Evolutionary conservation across 768 basidiomycete genomes (phyloP), one percentile per base, ranked within the genome.

Genomic region (Boletus bicolor): DNA sequence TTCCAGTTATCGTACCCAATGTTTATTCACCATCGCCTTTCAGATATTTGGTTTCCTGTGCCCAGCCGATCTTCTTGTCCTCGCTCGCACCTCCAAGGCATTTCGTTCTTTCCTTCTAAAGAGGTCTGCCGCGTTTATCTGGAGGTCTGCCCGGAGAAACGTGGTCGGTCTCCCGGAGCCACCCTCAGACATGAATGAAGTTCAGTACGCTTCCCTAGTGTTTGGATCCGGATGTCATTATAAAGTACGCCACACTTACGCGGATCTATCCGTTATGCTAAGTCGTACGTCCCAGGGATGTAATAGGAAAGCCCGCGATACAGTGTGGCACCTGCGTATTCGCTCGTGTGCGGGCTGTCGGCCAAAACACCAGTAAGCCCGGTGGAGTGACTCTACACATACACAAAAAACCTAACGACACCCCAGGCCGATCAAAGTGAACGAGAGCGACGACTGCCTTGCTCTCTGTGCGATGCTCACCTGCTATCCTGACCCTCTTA

Each of bases 201-300:
- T 78, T n/a, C 74, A 76, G 49, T 84, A 75, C 64, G 77, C 77
- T 5, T 75, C 77, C 54, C 74, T 85, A 28, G 71, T 69, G 7
- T 84, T 79, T 61, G 78, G 76, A 32, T 72, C 68, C 6, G 70
- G 70, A 54, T 84, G 83, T 61, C 72, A 80, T 68, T 70, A 70
- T 32, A 30, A 60, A 54, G 67, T 68, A 63, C 39, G 36, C 35
- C 28, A 47, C 36, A 3, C 39, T 28, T 7, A 32, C 28, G 19
- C 37, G 3, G n/a, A n/a, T 43, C 39, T 17, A 17, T 42, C 41
- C 7, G 24, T 49, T 35, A 24, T 44, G 4, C 48, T 52, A 42
- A 66, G 32, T 21, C 21, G 32, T 44, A 5, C 43, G 4, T 34
- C 19, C 28, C 44, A 70, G 69, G 71, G 54, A 11, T 70, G 69